Percentiles rank a stretch among this genome's conserved stretches.
Evolutionary conservation across 2,329 filamentous ascomycete species (phyloP).

Genomic region (Trichophyton verrucosum): DNA sequence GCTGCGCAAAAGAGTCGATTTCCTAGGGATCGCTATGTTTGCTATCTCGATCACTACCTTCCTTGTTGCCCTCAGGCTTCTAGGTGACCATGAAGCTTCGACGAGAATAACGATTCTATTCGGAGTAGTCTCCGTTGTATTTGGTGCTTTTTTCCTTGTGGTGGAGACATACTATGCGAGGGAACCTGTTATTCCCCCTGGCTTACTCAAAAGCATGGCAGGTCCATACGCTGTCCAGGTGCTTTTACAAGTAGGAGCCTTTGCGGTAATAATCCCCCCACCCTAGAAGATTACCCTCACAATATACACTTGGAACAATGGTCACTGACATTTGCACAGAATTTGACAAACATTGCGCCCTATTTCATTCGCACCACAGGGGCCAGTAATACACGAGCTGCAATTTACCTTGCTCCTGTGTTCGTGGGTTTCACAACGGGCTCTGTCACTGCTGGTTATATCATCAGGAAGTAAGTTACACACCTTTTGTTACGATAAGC

Average conservation of each 20-base stretch:
- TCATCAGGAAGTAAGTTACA: slow-evolving; percentile 3
- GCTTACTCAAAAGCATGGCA: neutral
- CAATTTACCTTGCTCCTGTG: neutral
- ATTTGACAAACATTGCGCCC: neutral
- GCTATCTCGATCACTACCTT: neutral
- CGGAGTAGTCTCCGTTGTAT: neutral
- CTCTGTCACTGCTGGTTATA: neutral
- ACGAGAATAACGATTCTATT: neutral
- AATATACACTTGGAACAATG: neutral
- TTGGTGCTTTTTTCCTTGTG: neutral
- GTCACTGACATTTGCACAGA: neutral
- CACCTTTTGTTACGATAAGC: neutral
- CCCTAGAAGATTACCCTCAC: neutral
- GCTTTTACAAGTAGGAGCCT: neutral
- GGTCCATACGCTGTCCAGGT: neutral
- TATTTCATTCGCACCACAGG: neutral
- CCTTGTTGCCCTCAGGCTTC: neutral
- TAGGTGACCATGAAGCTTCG: neutral
- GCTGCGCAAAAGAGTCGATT: neutral
- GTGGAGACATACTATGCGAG: neutral
- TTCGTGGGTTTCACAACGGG: neutral
- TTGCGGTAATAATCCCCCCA: neutral
- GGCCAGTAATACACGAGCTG: neutral
- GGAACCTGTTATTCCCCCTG: neutral
- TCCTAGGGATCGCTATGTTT: neutral